Percentiles rank a stretch among this genome's conserved stretches.
These are phyloP conservation scores for Verbena officinalis DNA, from an alignment of 257 asterid species.

Conservation along the genomic window DNA sequence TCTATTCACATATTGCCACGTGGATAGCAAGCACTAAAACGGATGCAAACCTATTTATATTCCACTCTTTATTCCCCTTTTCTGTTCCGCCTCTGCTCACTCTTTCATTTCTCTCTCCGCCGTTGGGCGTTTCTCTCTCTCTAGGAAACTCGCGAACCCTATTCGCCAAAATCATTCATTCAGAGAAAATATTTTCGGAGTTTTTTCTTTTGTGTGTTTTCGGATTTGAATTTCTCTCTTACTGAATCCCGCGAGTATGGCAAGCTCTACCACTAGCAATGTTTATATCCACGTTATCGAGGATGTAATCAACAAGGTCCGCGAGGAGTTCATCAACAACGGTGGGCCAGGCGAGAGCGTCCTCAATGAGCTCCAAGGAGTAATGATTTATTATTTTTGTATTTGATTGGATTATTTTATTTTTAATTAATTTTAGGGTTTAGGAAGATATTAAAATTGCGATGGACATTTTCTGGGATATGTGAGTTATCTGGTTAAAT, in stretches of 20 bases:
- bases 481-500: conserved; percentile 18
- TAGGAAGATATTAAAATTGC: conserved; percentile 6
- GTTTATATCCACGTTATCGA: conserved; percentile 85
- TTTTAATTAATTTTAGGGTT: conserved; percentile 32
- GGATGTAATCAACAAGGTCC: conserved; percentile 89
- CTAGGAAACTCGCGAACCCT: conserved; percentile 29
- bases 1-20: conserved; percentile 36
- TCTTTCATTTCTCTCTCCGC: conserved; percentile 26
- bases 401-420: neutral
- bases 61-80: conserved; percentile 37
- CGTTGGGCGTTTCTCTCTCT: conserved; percentile 28
- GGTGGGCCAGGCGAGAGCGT: conserved; percentile 91
- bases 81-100: conserved; percentile 40
- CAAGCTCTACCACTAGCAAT: conserved; percentile 73
- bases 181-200: conserved; percentile 1
- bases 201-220: neutral
- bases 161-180: neutral
- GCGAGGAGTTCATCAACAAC: conserved; percentile 69
- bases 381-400: conserved; percentile 33
- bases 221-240: neutral
- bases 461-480: neutral
- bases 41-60: conserved; percentile 78
- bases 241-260: conserved; percentile 46
- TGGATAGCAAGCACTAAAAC: conserved; percentile 31
- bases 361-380: conserved; percentile 92